Evolutionary conservation across 352 stramenopile genomes (phyloP).

Genomic region (Nothophytophthora sp.): DNA sequence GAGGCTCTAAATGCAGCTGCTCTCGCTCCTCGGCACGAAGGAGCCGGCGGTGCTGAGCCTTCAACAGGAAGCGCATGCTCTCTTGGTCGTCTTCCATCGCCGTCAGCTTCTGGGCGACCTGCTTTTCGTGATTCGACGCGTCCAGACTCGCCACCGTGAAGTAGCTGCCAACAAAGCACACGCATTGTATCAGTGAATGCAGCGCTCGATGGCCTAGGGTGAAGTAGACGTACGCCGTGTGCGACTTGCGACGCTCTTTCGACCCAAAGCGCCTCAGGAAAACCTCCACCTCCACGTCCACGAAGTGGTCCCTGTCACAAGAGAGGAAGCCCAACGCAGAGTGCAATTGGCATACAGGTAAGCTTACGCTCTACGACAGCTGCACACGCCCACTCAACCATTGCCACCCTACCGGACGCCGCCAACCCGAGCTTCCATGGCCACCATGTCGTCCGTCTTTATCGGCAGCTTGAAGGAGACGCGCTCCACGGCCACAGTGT

Average conservation of each 20-base stretch:
- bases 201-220: too few relatives aligned
- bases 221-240: too few relatives aligned
- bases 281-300: constrained; percentile 17
- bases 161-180: too few relatives aligned
- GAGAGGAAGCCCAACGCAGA: not conserved
- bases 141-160: constrained; percentile 37
- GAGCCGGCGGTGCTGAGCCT: constrained; percentile 31
- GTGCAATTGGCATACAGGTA: not conserved
- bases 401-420: constrained; percentile 29
- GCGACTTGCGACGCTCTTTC: not conserved
- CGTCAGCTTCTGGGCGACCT: constrained; percentile 23
- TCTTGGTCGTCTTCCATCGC: constrained; percentile 26
- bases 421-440: constrained; percentile 34
- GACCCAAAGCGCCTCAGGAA: not conserved
- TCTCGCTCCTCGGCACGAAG: constrained; percentile 25
- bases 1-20: not conserved
- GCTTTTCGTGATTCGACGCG: constrained; percentile 15
- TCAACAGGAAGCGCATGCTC: constrained; percentile 25
- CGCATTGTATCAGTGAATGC: too few relatives aligned
- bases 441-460: constrained; percentile 30
- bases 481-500: constrained; percentile 49
- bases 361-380: not conserved
- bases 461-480: constrained; percentile 49
- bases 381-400: not conserved
- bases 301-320: constrained; percentile 10